Base-by-base conservation (phyloP, 2,329 filamentous ascomycete species). In the Fragosphaeria purpurea region DNA sequence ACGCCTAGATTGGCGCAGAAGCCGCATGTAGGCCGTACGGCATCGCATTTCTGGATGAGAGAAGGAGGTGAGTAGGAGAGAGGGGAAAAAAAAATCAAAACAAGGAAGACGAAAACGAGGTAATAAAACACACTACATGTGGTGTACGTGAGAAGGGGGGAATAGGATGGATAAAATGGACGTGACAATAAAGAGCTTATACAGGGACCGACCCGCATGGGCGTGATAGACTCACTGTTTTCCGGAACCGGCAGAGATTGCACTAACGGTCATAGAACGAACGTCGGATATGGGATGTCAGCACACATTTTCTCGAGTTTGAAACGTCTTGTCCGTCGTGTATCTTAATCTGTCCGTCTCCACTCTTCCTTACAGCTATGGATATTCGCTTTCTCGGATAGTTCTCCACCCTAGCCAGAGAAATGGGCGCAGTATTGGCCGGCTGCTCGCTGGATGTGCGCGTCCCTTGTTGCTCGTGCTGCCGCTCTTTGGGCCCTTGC, bases 1-100 rank as follows among this genome's bases (percentile, higher is more conserved):
- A 55, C 48, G 12, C 53, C 53, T 2, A 55, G 41, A 22, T 48
- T 38, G 30, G 50, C 42, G 10, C 53, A 55, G 48, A 55, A 55
- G n/a, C 50, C 48, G 38, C 53, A 53, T 2, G 53, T 48, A 4
- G 53, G 53, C 4, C 53, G 50, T 7, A 44, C 43, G 22, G 53
- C 53, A 39, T 55, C 53, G 33, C 53, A 55, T 51, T 55, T 55
- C 53, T 55, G 33, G 5, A 31, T 8, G 11, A 41, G 3, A 4
- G 13, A 37, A 37, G 11, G 35, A 37, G 7, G 11, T 37, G 7
- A 37, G 11, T 11, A 37, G 7, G 7, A 37, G 35, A 37, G 7
- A 37, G 7, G 11, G 11, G 2, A 11, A 37, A 37, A 37, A 41
- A 12, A 35, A 39, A 44, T 13, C 8, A 10, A 43, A 22, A 22